Evolutionary conservation across 2,329 filamentous ascomycete genomes (phyloP).

Genomic region (Paradendryphiella salina): DNA sequence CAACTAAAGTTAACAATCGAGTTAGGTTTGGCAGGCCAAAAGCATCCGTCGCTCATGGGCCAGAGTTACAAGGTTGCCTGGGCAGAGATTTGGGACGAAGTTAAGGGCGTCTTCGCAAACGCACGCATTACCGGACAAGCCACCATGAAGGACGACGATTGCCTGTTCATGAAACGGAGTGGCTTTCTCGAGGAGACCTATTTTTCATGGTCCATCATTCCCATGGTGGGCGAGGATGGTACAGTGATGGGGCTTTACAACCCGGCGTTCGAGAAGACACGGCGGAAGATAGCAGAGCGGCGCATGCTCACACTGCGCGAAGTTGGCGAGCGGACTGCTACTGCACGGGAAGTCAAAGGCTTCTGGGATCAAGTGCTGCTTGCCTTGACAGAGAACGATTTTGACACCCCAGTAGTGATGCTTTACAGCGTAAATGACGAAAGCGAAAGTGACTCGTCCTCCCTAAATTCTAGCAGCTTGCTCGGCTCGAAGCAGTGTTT

Average conservation of each 20-base stretch:
- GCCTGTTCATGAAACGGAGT: conserved; percentile 70
- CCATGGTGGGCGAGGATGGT: conserved; percentile 73
- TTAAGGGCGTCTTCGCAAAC: conserved; percentile 68
- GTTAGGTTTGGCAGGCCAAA: conserved; percentile 67
- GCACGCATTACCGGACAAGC: conserved; percentile 73
- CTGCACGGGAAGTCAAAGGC: conserved; percentile 69
- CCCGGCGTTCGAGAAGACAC: conserved; percentile 78
- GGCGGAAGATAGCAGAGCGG: conserved; percentile 75
- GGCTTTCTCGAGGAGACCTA: conserved; percentile 77
- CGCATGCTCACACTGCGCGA: conserved; percentile 79
- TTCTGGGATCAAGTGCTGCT: conserved; percentile 74
- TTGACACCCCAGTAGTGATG: conserved; percentile 74
- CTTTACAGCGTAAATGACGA: conserved; percentile 77
- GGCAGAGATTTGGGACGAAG: conserved; percentile 73
- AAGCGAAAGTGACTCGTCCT: conserved; percentile 70
- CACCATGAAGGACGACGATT: conserved; percentile 83
- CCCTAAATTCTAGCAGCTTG: conserved; percentile 69
- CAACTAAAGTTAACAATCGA: conserved; percentile 4
- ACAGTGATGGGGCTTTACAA: conserved; percentile 77
- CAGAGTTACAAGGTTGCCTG: conserved; percentile 69
- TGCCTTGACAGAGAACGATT: conserved; percentile 72
- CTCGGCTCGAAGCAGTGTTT: conserved; percentile 64
- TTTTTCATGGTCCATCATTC: conserved; percentile 82
- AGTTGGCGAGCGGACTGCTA: conserved; percentile 73
- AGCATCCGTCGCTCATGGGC: conserved; percentile 78